Conservation (phyloP, 2,329 filamentous ascomycete genomes). For the Penicillium sp. region DNA sequence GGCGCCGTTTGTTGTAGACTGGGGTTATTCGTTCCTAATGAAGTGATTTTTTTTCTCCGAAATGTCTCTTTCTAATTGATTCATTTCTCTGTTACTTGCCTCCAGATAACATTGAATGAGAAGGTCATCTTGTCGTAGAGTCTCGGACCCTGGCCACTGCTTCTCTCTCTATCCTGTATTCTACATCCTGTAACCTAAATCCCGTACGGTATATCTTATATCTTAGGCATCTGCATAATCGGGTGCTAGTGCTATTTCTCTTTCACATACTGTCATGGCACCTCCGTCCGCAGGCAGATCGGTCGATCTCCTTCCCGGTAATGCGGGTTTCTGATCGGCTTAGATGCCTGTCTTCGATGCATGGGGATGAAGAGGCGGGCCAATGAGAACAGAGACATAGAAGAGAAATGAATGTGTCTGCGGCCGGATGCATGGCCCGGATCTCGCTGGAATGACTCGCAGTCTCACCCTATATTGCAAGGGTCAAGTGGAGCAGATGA, state of each 20-base stretch:
- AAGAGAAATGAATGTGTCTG: constrained; percentile 3
- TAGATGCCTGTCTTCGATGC: constrained; percentile 21
- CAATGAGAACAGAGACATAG: constrained; percentile 8
- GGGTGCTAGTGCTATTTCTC: neutral
- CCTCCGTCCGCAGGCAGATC: constrained; percentile 10
- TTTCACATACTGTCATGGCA: constrained; percentile 1
- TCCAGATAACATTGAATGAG: neutral
- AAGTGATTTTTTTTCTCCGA: constrained; percentile 1
- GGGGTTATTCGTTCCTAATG: constrained; percentile 13
- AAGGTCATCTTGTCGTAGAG: too few relatives aligned
- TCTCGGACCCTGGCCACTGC: neutral
- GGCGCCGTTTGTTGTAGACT: constrained; percentile 17
- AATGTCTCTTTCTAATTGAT: neutral
- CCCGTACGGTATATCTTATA: neutral
- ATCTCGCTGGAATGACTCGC: constrained; percentile 18
- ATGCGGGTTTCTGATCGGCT: constrained; percentile 23
- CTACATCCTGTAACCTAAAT: neutral
- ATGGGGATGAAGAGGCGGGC: constrained; percentile 11
- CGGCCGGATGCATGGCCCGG: constrained; percentile 3
- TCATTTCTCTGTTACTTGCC: neutral
- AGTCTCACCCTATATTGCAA: constrained; percentile 20
- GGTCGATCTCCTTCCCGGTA: constrained; percentile 18
- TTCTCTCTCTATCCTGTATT: neutral
- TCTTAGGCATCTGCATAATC: neutral
- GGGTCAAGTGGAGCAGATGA: constrained; percentile 19